These are phyloP conservation scores for Hymenoscyphus scutula DNA, from an alignment of 2,329 filamentous ascomycete species.

Conservation along the genomic window DNA sequence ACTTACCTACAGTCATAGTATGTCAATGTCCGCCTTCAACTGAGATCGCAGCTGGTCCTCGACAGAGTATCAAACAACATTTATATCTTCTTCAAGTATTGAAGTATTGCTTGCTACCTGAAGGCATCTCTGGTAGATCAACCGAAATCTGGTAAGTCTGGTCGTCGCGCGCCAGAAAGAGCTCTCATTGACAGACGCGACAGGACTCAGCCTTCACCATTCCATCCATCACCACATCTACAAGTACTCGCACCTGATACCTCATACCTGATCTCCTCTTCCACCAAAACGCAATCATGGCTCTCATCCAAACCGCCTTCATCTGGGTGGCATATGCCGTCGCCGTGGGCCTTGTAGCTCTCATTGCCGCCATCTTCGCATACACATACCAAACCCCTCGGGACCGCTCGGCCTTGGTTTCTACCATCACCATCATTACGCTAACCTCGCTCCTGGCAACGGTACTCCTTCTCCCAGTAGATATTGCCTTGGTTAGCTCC, in stretches of 20 bases:
- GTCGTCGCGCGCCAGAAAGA: background rate
- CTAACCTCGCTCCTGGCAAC: slow-evolving; percentile 87
- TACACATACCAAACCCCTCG: slow-evolving; percentile 88
- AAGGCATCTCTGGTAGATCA: slow-evolving; percentile 1
- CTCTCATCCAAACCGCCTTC: slow-evolving; percentile 77
- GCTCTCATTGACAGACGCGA: slow-evolving; percentile 6
- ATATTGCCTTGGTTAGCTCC: slow-evolving; percentile 90
- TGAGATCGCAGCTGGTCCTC: no score
- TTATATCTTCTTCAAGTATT: slow-evolving; percentile 2
- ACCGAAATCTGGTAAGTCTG: background rate
- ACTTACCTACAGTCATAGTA: no score
- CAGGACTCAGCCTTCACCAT: background rate
- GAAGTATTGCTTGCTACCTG: background rate
- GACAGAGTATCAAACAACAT: background rate
- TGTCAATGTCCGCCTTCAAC: background rate
- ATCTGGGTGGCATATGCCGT: slow-evolving; percentile 95
- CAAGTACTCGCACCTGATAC: background rate
- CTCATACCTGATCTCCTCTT: background rate
- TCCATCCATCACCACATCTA: background rate
- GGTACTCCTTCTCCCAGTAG: slow-evolving; percentile 86
- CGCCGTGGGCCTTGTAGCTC: slow-evolving; percentile 72
- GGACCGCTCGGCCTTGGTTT: slow-evolving; percentile 81
- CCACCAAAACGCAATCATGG: slow-evolving; percentile 27
- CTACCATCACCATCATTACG: slow-evolving; percentile 80
- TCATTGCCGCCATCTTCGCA: slow-evolving; percentile 79